Evolutionary conservation across 2,329 filamentous ascomycete species (phyloP).

Genomic region (Phaeosphaeriaceae sp.): DNA sequence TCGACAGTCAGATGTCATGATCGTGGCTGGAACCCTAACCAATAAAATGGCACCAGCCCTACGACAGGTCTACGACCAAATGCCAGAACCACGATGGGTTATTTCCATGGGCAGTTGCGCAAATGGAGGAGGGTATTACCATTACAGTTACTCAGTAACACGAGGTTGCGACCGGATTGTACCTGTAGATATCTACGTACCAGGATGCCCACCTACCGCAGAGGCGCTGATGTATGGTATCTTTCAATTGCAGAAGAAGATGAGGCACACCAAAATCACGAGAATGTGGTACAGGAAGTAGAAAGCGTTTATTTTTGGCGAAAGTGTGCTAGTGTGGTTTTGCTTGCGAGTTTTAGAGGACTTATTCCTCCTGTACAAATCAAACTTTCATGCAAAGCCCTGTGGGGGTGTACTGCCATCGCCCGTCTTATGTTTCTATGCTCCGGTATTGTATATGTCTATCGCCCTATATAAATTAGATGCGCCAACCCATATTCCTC

Average conservation of each 20-base stretch:
- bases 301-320: conserved; percentile 16
- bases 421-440: background rate
- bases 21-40: conserved; percentile 88
- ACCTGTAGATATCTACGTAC: conserved; percentile 84
- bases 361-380: conserved; percentile 30
- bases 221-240: conserved; percentile 67
- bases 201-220: conserved; percentile 68
- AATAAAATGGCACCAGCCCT: conserved; percentile 96
- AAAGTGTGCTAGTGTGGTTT: conserved; percentile 22
- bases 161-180: conserved; percentile 80
- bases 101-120: conserved; percentile 85
- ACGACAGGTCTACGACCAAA: conserved; percentile 92
- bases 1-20: conserved; percentile 92
- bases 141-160: conserved; percentile 82
- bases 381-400: conserved; percentile 9
- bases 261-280: conserved; percentile 65
- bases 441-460: background rate
- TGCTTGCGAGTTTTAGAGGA: conserved; percentile 25
- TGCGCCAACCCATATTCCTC: background rate
- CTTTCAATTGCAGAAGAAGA: conserved; percentile 81
- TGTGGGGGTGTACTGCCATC: background rate
- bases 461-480: conserved; percentile 3
- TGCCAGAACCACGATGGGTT: conserved; percentile 91
- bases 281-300: conserved; percentile 66
- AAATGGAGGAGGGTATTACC: conserved; percentile 85